A percentile compares a stretch with the other conserved stretches of the same genome.
phyloP scores from a whole-genome alignment of 495 filamentous ascomycete species.

The Aspergillus heteromorphus region DNA sequence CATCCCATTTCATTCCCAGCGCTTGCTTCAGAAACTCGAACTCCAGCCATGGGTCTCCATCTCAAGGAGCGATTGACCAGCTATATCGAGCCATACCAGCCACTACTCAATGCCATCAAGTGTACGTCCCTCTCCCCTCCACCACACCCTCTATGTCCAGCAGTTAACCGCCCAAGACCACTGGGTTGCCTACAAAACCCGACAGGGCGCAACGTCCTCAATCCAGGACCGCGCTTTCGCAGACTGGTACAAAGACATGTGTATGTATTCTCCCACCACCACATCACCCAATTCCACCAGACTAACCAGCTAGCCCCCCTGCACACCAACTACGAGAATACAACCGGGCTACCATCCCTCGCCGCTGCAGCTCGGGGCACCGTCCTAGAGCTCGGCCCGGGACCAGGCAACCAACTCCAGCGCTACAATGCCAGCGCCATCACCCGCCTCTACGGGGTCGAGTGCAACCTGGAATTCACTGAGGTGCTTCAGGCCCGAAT shows the following conservation, averaged over 20 bases:
- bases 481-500: slow-evolving; percentile 20
- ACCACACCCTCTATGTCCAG: not conserved
- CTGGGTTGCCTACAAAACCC: not conserved
- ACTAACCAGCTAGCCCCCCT: not conserved
- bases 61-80: not conserved
- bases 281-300: not conserved
- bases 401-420: slow-evolving; percentile 41
- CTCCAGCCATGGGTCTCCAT: not conserved
- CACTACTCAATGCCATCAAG: not conserved
- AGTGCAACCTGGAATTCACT: slow-evolving; percentile 32
- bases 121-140: not conserved
- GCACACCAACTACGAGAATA: slow-evolving; percentile 37
- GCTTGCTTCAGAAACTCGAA: no score
- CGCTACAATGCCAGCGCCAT: slow-evolving; percentile 32
- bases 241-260: not conserved
- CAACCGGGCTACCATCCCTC: slow-evolving; percentile 37
- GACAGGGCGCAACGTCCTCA: not conserved
- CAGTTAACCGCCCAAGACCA: not conserved
- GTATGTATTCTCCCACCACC: not conserved
- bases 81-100: not conserved
- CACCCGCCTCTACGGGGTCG: slow-evolving; percentile 37
- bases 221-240: not conserved
- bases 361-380: slow-evolving; percentile 30
- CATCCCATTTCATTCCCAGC: no score
- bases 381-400: slow-evolving; percentile 47